Base-by-base conservation (phyloP, 176 grass and related monocot species). In the Themeda triandra region DNA sequence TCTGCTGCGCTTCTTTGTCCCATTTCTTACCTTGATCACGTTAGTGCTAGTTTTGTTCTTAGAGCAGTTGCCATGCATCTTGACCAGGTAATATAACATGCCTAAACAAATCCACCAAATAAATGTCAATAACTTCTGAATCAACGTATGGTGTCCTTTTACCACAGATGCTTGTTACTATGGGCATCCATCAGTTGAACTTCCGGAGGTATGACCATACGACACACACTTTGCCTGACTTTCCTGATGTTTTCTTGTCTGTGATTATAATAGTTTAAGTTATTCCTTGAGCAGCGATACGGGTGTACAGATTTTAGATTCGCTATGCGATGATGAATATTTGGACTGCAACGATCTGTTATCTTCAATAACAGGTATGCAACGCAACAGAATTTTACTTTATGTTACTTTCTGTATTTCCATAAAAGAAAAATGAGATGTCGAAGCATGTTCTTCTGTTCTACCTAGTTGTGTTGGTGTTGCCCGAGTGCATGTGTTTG, bases 1-100 rank as follows among this genome's bases (percentile, higher is more conserved):
- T 90, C 92, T 44, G 96, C 96, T 73, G 96, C 91, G 63, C 96
- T 98, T 90, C 89, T 98, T 76, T 98, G 96, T 77, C 96, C 96
- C 69, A 98, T 98, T 93, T 93, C 96, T 68, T 98, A 98, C 83
- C 91, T 98, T 28, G 46, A 95, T 87, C 92, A 98, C 82, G 37
- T 98, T 33, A 98, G 48, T 87, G 78, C 96, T 74, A 69, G 76
- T 76, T 98, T 98, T 89, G 96, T 93, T 86, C 71, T 91, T 71
- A 83, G 92, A 83, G 92, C 92, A 83, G 92, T 98, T 63, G 76
- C 67, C 31, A 76, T 98, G 79, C 96, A 93, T 93, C 85, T 98
- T 91, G 96, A 98, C 75, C 89, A 98, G 92, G 92, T 98, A 83
- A 89, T 42, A 69, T 83, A 77, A 44, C 77, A 75, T 81, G 29